These are phyloP conservation scores for Piper longum DNA, from an alignment of 164 flowering plant genomes.

Conservation along the genomic window DNA sequence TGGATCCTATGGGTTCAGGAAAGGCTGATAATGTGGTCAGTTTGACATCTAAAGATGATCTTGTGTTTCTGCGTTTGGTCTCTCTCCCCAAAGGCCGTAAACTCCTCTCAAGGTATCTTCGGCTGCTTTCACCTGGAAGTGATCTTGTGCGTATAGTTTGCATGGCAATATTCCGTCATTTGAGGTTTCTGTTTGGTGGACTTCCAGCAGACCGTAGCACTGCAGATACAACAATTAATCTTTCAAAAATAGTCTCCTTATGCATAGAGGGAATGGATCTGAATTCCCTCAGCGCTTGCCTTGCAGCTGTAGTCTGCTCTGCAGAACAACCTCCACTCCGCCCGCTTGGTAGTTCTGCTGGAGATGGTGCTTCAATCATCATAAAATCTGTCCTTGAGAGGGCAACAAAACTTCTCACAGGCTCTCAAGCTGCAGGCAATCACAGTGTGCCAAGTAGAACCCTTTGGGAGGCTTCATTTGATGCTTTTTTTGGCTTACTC, in stretches of 20 bases:
- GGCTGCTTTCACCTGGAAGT: slow-evolving; percentile 60
- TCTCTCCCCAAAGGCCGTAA: slow-evolving; percentile 89
- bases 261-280: slow-evolving; percentile 74
- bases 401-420: slow-evolving; percentile 63
- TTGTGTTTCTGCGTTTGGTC: slow-evolving; percentile 65
- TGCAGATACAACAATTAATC: slow-evolving; percentile 40
- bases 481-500: slow-evolving; percentile 73
- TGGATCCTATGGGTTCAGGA: slow-evolving; percentile 55
- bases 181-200: slow-evolving; percentile 78
- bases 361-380: slow-evolving; percentile 75
- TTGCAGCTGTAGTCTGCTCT: slow-evolving; percentile 88
- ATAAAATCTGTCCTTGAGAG: slow-evolving; percentile 69
- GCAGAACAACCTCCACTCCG: slow-evolving; percentile 90
- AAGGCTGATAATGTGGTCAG: slow-evolving; percentile 37
- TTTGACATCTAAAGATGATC: slow-evolving; percentile 50
- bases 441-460: slow-evolving; percentile 37
- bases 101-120: slow-evolving; percentile 53
- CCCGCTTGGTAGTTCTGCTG: slow-evolving; percentile 75
- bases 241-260: slow-evolving; percentile 36
- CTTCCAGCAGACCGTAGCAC: slow-evolving; percentile 48
- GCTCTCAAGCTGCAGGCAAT: slow-evolving; percentile 37
- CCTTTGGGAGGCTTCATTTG: slow-evolving; percentile 89
- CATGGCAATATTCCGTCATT: slow-evolving; percentile 88
- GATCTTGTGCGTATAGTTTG: slow-evolving; percentile 73
- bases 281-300: slow-evolving; percentile 72